Conservation (phyloP, 345 rosid species). For the Moricandia arvensis region DNA sequence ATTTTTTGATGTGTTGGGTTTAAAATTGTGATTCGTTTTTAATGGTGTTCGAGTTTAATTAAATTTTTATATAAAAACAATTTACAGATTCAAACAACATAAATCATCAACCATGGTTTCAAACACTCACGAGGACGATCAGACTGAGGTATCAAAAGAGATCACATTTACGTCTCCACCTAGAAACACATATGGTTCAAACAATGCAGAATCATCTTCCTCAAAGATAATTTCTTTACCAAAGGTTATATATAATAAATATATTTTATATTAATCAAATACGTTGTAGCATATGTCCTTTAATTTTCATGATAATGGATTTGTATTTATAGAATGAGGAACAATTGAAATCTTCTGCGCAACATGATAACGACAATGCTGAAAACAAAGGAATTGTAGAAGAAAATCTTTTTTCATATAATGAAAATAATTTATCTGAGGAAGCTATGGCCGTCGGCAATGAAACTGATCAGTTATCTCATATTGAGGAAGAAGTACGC, state of each 20-base stretch:
- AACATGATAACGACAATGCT: not conserved
- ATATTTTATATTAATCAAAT: not conserved
- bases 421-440: not conserved
- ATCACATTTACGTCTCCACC: not conserved
- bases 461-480: not conserved
- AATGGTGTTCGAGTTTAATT: not conserved
- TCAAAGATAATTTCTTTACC: not conserved
- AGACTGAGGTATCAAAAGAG: not conserved
- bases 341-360: constrained; percentile 31
- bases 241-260: constrained; percentile 25
- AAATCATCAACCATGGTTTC: constrained; percentile 4
- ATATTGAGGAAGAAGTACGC: not conserved
- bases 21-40: not conserved
- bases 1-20: not conserved
- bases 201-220: constrained; percentile 26
- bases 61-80: not conserved
- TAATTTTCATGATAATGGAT: not conserved
- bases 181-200: not conserved
- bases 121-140: not conserved
- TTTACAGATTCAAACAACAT: not conserved
- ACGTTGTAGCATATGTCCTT: not conserved
- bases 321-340: constrained; percentile 31
- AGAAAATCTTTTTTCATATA: not conserved
- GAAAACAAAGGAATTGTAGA: not conserved
- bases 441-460: not conserved